Conservation (phyloP, 1,284 basidiomycete genomes). For the Bjerkandera adusta region DNA sequence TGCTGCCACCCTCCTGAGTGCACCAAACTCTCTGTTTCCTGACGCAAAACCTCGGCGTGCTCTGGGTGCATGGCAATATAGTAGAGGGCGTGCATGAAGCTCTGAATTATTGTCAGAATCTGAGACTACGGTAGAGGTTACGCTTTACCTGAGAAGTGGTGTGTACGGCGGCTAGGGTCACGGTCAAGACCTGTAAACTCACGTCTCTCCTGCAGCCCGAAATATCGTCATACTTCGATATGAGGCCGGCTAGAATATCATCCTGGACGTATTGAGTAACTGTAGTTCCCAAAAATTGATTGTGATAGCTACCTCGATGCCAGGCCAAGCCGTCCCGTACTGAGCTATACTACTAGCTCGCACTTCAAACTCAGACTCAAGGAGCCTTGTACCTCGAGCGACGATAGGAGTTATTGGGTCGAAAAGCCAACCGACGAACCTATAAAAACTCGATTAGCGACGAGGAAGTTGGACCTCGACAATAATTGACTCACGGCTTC, state of each 20-base stretch:
- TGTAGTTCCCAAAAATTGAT: too few species aligned
- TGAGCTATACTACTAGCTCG: slow-evolving; percentile 20
- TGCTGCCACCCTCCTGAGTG: slow-evolving; percentile 44
- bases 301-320: too few species aligned
- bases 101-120: too few species aligned
- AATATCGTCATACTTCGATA: too few species aligned
- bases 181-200: slow-evolving; percentile 18
- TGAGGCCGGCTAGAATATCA: too few species aligned
- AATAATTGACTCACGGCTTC: slow-evolving; percentile 23
- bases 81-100: slow-evolving; percentile 35
- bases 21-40: slow-evolving; percentile 40
- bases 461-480: too few species aligned
- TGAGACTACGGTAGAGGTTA: too few species aligned
- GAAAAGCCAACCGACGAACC: neutral
- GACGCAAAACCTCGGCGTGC: slow-evolving; percentile 38
- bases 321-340: slow-evolving; percentile 37
- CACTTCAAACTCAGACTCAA: too few species aligned
- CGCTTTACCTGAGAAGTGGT: slow-evolving; percentile 28
- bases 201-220: slow-evolving; percentile 25
- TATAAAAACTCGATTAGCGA: neutral
- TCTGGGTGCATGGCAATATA: slow-evolving; percentile 40
- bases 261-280: too few species aligned
- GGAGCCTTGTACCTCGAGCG: too few species aligned
- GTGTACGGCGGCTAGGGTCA: slow-evolving; percentile 31
- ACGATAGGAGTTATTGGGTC: neutral